A percentile compares a stretch with the other conserved stretches of the same genome.
Evolutionary conservation across 2,329 filamentous ascomycete genomes (phyloP).

Genomic region (Aspergillus flavus): DNA sequence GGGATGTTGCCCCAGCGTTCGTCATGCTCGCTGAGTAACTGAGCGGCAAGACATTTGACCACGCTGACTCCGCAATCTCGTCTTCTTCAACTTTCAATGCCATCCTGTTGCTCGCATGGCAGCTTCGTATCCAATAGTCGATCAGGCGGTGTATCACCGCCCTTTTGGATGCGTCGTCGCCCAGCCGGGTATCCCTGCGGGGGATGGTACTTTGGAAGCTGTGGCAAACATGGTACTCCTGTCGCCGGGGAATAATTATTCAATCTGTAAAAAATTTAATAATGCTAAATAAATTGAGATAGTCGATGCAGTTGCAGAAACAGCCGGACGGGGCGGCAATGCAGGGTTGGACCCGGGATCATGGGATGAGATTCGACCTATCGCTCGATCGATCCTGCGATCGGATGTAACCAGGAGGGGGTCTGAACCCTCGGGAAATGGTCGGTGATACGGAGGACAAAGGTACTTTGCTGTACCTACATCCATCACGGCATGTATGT

Average conservation of each 20-base stretch:
- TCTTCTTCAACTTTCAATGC: background rate
- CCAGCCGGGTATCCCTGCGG: slow-evolving; percentile 2
- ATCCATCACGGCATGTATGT: background rate
- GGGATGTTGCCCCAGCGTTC: background rate
- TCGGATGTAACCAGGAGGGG: background rate
- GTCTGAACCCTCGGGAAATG: slow-evolving; percentile 7
- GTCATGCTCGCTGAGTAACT: background rate
- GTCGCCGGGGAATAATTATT: background rate
- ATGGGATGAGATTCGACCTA: slow-evolving; percentile 18
- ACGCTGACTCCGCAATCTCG: background rate
- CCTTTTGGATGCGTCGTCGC: slow-evolving; percentile 11
- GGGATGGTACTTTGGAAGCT: background rate
- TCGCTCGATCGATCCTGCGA: slow-evolving; percentile 8
- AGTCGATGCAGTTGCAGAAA: slow-evolving; percentile 17
- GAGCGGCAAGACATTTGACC: background rate
- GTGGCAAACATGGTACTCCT: background rate
- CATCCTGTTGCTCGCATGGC: slow-evolving; percentile 13
- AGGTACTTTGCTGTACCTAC: background rate
- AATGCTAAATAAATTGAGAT: background rate
- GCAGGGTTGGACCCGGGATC: slow-evolving; percentile 20
- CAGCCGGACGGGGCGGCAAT: slow-evolving; percentile 14
- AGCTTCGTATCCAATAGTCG: slow-evolving; percentile 17
- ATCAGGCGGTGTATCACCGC: slow-evolving; percentile 27
- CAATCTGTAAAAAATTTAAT: background rate
- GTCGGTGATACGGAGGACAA: background rate